Percentiles rank a stretch among this genome's conserved stretches.
Evolutionary conservation across 768 basidiomycete species (phyloP).

Genomic region (Hygrophoropsis aurantiaca): DNA sequence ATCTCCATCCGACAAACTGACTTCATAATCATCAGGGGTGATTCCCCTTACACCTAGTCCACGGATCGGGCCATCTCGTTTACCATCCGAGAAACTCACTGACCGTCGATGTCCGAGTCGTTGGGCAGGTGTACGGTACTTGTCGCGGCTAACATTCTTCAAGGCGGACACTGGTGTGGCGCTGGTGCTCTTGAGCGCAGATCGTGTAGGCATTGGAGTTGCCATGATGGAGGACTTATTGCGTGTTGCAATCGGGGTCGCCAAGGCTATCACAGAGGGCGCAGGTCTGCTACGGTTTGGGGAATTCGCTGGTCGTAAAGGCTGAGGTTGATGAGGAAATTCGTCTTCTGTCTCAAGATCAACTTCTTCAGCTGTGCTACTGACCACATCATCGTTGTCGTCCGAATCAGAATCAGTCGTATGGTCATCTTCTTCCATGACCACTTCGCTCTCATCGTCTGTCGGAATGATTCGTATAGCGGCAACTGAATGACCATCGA

Average conservation of each 20-base stretch:
- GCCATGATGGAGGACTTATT: slow-evolving; percentile 9
- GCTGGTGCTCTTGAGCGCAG: slow-evolving; percentile 42
- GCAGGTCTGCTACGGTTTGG: slow-evolving; percentile 4
- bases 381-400: slow-evolving; percentile 16
- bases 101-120: slow-evolving; percentile 63
- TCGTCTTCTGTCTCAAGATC: slow-evolving; percentile 40
- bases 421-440: slow-evolving; percentile 38
- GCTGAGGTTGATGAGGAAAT: slow-evolving; percentile 10
- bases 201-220: slow-evolving; percentile 36
- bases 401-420: slow-evolving; percentile 42
- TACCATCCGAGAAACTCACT: slow-evolving; percentile 97
- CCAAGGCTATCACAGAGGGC: slow-evolving; percentile 1
- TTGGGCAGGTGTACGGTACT: slow-evolving; percentile 55
- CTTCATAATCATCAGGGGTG: slow-evolving; percentile 36
- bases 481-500: slow-evolving; percentile 59
- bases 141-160: slow-evolving; percentile 50
- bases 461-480: slow-evolving; percentile 50
- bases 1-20: slow-evolving; percentile 13
- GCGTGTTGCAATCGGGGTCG: slow-evolving; percentile 19
- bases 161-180: slow-evolving; percentile 59
- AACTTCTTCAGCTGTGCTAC: slow-evolving; percentile 7
- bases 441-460: slow-evolving; percentile 20
- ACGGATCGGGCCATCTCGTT: slow-evolving; percentile 82
- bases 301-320: not conserved
- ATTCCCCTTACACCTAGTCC: slow-evolving; percentile 47